A percentile compares a stretch with the other conserved stretches of the same genome.
Conservation (phyloP, 2,329 filamentous ascomycete genomes). For the Albophoma yamanashiensis region DNA sequence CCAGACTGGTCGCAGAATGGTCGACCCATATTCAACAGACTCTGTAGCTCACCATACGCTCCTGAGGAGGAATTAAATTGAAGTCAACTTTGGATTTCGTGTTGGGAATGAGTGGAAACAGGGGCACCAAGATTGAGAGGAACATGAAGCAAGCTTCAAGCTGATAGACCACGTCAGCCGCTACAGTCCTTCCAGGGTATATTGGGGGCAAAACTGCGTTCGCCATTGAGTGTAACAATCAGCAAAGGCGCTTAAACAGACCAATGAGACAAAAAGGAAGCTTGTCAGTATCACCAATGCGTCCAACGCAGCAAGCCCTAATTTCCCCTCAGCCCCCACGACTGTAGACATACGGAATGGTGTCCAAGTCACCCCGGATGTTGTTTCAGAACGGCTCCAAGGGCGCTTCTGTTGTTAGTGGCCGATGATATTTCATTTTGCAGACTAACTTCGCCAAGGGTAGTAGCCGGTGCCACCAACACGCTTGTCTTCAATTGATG, state of each 20-base stretch:
- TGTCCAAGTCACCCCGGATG: no score
- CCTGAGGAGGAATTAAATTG: not conserved
- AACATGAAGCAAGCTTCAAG: not conserved
- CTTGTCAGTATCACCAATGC: not conserved
- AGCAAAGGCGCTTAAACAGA: not conserved
- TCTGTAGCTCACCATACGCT: not conserved
- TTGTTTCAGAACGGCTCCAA: not conserved
- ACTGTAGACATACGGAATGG: not conserved
- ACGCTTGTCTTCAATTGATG: not conserved
- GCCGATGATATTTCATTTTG: no score
- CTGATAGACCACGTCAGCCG: not conserved
- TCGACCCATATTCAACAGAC: not conserved
- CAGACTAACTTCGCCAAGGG: no score
- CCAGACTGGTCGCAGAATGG: not conserved
- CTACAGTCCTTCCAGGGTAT: not conserved
- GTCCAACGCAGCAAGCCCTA: not conserved
- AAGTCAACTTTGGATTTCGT: not conserved
- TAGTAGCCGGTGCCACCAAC: no score
- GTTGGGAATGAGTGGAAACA: not conserved
- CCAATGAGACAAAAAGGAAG: not conserved
- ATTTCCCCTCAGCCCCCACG: not conserved
- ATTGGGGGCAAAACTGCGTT: not conserved
- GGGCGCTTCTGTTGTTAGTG: no score
- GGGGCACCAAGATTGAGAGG: not conserved
- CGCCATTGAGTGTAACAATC: not conserved